These are phyloP conservation scores for Fusarium longipes DNA, from an alignment of 2,329 filamentous ascomycete genomes.

Conservation along the genomic window DNA sequence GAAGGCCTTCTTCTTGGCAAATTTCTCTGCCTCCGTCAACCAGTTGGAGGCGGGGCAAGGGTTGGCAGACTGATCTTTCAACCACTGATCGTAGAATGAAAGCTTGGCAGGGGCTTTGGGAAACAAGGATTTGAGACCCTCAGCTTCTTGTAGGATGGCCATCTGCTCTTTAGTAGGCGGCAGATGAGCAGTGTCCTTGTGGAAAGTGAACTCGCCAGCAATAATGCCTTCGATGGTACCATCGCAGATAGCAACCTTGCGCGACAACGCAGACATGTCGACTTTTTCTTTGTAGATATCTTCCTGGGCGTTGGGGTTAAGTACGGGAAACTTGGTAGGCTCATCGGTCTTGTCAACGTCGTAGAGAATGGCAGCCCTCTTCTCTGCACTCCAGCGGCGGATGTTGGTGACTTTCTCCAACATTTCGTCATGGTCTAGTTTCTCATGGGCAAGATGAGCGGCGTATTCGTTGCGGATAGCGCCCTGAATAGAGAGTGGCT, in stretches of 20 bases:
- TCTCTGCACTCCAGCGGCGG: background rate
- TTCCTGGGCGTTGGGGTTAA: background rate
- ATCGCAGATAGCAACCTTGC: conserved; percentile 29
- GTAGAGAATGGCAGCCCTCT: background rate
- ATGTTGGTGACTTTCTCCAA: background rate
- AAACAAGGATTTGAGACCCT: conserved; percentile 1
- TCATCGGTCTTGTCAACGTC: background rate
- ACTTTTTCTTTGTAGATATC: conserved; percentile 18
- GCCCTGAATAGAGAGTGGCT: conserved; percentile 12
- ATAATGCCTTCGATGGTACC: conserved; percentile 31
- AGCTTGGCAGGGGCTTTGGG: background rate
- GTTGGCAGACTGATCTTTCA: conserved; percentile 3
- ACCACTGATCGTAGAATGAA: conserved; percentile 12
- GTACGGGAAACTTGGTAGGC: background rate
- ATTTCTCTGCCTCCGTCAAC: conserved; percentile 1
- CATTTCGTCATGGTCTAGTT: background rate
- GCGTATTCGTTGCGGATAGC: conserved; percentile 13
- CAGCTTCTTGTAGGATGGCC: conserved; percentile 21
- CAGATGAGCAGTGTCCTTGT: conserved; percentile 25
- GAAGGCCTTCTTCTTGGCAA: conserved; percentile 22
- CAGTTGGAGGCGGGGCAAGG: conserved; percentile 5
- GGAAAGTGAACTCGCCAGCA: conserved; percentile 34
- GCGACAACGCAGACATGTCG: conserved; percentile 11
- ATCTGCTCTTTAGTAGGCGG: conserved; percentile 27
- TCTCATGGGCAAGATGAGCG: background rate